Evolutionary conservation across 2,329 filamentous ascomycete species (phyloP).

Genomic region (Botrytis squamosa): DNA sequence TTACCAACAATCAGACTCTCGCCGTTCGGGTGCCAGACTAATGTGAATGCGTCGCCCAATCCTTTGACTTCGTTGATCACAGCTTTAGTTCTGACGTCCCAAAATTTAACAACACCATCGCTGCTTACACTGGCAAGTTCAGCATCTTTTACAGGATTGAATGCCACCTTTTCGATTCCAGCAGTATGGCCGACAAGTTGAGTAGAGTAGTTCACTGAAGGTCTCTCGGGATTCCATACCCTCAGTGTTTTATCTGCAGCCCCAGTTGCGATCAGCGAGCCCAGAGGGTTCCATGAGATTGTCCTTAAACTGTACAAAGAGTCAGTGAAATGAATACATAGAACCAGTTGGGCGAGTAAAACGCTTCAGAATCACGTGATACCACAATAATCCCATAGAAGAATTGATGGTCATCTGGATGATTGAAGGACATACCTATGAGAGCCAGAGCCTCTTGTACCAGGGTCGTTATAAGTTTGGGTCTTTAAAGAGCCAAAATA

Average conservation of each 20-base stretch:
- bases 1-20: conserved; percentile 69
- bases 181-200: conserved; percentile 68
- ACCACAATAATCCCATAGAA: neutral
- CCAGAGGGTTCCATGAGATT: conserved; percentile 86
- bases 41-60: conserved; percentile 65
- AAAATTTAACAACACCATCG: conserved; percentile 74
- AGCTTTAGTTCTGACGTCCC: conserved; percentile 74
- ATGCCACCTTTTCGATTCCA: conserved; percentile 71
- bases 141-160: conserved; percentile 74
- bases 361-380: neutral
- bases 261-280: conserved; percentile 80
- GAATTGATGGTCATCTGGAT: neutral
- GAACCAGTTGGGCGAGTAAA: neutral
- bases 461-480: conserved; percentile 65
- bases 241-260: conserved; percentile 67
- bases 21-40: conserved; percentile 74
- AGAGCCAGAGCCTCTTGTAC: conserved; percentile 52
- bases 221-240: conserved; percentile 79
- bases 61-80: conserved; percentile 68
- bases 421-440: conserved; percentile 52
- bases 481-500: conserved; percentile 69
- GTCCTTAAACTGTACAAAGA: conserved; percentile 61
- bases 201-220: conserved; percentile 70
- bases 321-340: neutral
- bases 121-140: conserved; percentile 73